Evolutionary conservation across 1,139 yeast genomes (phyloP), one percentile per base, ranked within the genome.

Genomic region (Candida buenavistaensis): DNA sequence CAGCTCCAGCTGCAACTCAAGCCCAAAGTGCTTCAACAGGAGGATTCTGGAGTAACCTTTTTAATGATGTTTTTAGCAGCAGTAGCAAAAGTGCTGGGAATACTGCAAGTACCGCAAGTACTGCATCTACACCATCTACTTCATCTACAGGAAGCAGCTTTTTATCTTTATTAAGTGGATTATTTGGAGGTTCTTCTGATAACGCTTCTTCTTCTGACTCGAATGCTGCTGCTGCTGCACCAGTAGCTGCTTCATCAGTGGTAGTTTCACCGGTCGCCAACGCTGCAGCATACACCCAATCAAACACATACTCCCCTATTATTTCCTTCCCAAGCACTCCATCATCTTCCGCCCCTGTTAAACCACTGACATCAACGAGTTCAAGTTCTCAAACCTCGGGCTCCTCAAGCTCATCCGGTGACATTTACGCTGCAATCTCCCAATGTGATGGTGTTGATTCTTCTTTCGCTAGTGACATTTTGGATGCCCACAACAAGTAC

Each of bases 401-500:
- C 13, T 15, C 48, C 3, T 20, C 46, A 2, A 21, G 45, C 10
- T 23, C 52, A 2, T 13, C 37, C 6, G 35, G 51, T 9, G 39
- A 50, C 14, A 29, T 58, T 7, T 27, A 63, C 9, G 37, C 62
- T 9, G 38, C 64, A 13, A 63, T 78, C 35, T 26, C 38, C 24
- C 40, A 47, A 22, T 43, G 45, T 21, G 28, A 35, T 17, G 50
- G 52, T 9, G 52, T 48, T 23, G 52, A 66, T 40, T 48, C 55
- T 7, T 40, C 61, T 31, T 68, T 64, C 40, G 68, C 63, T 11
- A 35, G 37, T 11, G 40, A 44, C 9, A 62, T 64, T 33, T 60
- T 79, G 40, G 55, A 62, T 41, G 78, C 72, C 38, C 95, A 85
- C 56, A 5, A 54, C 58, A 27, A 51, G 26, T 75, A 76, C 59